A percentile compares a stretch with the other conserved stretches of the same genome.
Conservation (phyloP, 2,329 filamentous ascomycete species). For the Ophiocordyceps camponoti-rufipedis region DNA sequence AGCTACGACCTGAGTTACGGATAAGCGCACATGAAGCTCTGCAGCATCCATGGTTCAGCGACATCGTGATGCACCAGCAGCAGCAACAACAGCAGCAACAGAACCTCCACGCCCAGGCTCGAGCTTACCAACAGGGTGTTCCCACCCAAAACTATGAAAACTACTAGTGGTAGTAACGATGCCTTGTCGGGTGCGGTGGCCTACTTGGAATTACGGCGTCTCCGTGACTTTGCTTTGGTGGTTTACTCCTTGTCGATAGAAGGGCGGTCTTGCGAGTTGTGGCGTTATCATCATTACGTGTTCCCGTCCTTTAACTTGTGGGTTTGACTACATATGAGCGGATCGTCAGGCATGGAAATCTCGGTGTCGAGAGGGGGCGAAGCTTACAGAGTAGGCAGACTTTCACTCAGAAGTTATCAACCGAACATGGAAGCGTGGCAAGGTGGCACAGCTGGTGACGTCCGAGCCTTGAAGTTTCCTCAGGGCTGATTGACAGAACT, state of each 20-base stretch:
- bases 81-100: constrained; percentile 29
- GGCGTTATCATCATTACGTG: background rate
- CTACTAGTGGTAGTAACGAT: constrained; percentile 10
- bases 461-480: background rate
- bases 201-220: background rate
- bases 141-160: constrained; percentile 19
- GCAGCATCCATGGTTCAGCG: constrained; percentile 81
- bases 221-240: background rate
- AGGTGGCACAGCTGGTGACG: background rate
- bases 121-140: constrained; percentile 19
- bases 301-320: background rate
- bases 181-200: background rate
- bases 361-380: too few relatives aligned
- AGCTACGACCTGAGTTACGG: constrained; percentile 78
- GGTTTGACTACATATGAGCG: background rate
- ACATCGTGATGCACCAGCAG: constrained; percentile 42
- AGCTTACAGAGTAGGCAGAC: too few relatives aligned
- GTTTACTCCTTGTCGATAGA: background rate
- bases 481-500: constrained; percentile 26
- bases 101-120: constrained; percentile 23
- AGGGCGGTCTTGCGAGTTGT: background rate
- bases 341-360: background rate
- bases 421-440: background rate
- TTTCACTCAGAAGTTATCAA: background rate
- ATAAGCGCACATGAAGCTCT: constrained; percentile 77